Conservation (phyloP, 129 eudicot genomes). For the Ambrosia artemisiifolia region DNA sequence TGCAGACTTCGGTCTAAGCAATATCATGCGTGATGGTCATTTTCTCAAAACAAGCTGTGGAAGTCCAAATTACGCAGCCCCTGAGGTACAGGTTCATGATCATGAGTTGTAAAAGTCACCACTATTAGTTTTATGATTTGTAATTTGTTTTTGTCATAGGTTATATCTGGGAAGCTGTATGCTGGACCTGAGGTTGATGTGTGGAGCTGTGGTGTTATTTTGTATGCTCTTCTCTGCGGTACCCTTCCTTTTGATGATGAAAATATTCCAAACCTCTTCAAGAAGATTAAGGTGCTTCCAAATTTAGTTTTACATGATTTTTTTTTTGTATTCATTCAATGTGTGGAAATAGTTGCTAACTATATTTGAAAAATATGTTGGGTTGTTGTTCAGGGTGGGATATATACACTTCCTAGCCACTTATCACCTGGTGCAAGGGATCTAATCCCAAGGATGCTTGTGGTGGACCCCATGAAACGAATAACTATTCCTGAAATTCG, state of each 20-base stretch:
- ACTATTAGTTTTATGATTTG: background rate
- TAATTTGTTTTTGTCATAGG: conserved; percentile 34
- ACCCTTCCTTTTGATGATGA: conserved; percentile 98
- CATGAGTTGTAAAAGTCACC: background rate
- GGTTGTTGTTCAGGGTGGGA: conserved; percentile 69
- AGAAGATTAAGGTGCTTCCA: conserved; percentile 81
- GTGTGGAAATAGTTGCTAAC: background rate
- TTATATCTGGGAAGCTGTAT: conserved; percentile 90
- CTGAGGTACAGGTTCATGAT: conserved; percentile 55
- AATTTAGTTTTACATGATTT: background rate
- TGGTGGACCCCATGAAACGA: conserved; percentile 94
- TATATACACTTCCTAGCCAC: conserved; percentile 96
- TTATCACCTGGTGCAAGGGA: conserved; percentile 94
- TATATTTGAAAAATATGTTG: background rate
- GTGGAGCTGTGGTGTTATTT: conserved; percentile 99
- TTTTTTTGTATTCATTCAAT: background rate
- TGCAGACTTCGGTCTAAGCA: conserved; percentile 97
- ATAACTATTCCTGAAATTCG: conserved; percentile 91
- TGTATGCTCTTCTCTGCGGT: conserved; percentile 97
- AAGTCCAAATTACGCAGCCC: conserved; percentile 98
- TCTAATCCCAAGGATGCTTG: conserved; percentile 95
- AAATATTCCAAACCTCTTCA: conserved; percentile 92
- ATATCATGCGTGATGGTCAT: conserved; percentile 98
- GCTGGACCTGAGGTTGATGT: conserved; percentile 99
- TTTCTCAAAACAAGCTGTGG: conserved; percentile 97